Evolutionary conservation across 1,284 basidiomycete species (phyloP).

Genomic region (Meira miltonrushii): DNA sequence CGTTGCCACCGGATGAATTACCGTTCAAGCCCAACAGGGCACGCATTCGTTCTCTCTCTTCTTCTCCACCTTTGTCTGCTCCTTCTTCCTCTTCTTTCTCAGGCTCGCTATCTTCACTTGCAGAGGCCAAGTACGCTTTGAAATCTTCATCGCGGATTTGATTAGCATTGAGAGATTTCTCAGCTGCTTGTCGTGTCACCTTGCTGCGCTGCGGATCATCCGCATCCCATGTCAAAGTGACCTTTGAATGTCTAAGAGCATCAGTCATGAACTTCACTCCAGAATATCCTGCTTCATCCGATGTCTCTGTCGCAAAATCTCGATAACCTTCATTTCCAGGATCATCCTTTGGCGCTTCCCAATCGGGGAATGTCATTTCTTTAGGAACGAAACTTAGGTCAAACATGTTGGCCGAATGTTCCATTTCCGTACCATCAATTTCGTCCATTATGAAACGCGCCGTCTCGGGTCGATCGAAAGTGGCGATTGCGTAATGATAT

Average conservation of each 20-base stretch:
- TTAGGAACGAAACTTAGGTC: conserved; percentile 68
- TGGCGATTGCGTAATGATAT: conserved; percentile 96
- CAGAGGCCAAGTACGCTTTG: conserved; percentile 48
- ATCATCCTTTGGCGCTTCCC: neutral
- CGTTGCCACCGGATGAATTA: conserved; percentile 3
- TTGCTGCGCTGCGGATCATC: conserved; percentile 85
- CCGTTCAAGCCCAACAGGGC: conserved; percentile 34
- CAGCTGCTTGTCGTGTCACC: conserved; percentile 56
- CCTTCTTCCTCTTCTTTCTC: conserved; percentile 16
- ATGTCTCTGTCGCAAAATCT: conserved; percentile 66
- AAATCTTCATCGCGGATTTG: conserved; percentile 48
- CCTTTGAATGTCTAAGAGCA: conserved; percentile 94
- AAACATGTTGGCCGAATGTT: conserved; percentile 92
- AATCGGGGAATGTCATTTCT: conserved; percentile 69
- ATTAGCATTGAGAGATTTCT: conserved; percentile 25
- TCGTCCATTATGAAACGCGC: conserved; percentile 79
- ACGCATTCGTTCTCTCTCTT: conserved; percentile 30
- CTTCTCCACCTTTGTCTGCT: conserved; percentile 8
- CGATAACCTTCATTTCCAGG: conserved; percentile 62
- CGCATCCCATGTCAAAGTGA: conserved; percentile 96
- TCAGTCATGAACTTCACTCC: conserved; percentile 89
- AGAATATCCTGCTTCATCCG: conserved; percentile 62
- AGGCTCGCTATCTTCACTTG: conserved; percentile 31
- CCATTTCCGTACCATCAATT: conserved; percentile 89
- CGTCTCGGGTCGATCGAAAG: conserved; percentile 73